Evolutionary conservation across 495 filamentous ascomycete genomes (phyloP), one percentile per base, ranked within the genome.

Genomic region (Chaetomium cochliodes): DNA sequence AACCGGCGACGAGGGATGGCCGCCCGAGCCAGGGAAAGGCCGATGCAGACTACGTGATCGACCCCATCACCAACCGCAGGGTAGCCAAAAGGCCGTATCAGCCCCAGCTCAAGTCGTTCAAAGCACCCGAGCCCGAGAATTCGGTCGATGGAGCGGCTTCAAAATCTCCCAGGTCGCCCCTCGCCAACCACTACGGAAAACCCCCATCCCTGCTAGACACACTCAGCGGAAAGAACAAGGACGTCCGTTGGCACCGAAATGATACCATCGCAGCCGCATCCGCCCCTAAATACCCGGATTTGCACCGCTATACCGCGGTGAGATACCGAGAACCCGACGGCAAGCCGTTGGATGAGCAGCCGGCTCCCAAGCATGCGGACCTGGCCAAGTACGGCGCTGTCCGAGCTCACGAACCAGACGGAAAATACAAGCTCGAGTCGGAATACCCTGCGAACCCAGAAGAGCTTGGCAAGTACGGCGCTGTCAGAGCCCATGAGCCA

Each of bases 61-160:
- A 88, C 68, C 84, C 84, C n/a, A 86, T 88, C 62, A 85, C 84
- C 22, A 85, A 85, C 67, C 80, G 83, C n/a, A 85, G 81, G 69
- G 78, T 87, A 5, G 68, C 65, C 56, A 80, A 73, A 59, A 58
- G 73, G 59, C 60, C 70, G 0, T 80, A 81, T 47, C 69, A 69
- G 20, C 75, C 78, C 5, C 78, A 80, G 58, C 80, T 76, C 33
- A 67, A 75, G 16, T 26, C 63, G 0, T 60, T 71, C 20, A 16
- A 22, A 8, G 52, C 72, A 23, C 74, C 76, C 6, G 64, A 69
- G 2, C n/a, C n/a, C n/a, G n/a, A n/a, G n/a, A n/a, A n/a, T n/a
- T n/a, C n/a, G n/a, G 20, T 62, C 5, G 58, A 80, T 51, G 76
- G 74, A 2, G 7, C 57, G 18, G 47, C 46, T 15, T 18, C 20